These are phyloP conservation scores for Colletotrichum limetticola DNA, from an alignment of 2,329 filamentous ascomycete species.

Conservation along the genomic window DNA sequence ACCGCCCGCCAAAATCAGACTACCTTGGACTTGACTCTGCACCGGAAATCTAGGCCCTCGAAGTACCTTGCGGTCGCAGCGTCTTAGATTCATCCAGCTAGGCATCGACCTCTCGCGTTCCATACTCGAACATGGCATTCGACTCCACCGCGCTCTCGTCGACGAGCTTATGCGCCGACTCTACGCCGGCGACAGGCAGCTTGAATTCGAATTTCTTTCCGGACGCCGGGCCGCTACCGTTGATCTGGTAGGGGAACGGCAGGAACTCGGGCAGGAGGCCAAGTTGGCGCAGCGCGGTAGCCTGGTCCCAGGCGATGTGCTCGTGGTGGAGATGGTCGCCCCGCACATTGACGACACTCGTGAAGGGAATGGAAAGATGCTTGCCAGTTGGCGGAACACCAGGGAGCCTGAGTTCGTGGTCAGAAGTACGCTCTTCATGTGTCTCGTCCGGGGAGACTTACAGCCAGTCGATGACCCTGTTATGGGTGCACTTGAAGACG, in stretches of 20 bases:
- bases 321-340: slow-evolving; percentile 74
- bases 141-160: slow-evolving; percentile 44
- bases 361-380: slow-evolving; percentile 68
- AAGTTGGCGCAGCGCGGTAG: slow-evolving; percentile 68
- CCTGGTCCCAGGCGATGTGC: slow-evolving; percentile 77
- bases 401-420: slow-evolving; percentile 50
- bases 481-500: slow-evolving; percentile 72
- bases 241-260: slow-evolving; percentile 59
- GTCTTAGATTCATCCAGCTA: not conserved
- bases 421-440: not conserved
- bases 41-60: not conserved
- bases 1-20: not conserved
- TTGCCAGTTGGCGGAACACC: slow-evolving; percentile 66
- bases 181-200: slow-evolving; percentile 45
- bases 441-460: slow-evolving; percentile 47
- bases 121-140: slow-evolving; percentile 44
- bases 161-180: slow-evolving; percentile 46
- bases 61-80: not conserved
- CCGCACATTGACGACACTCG: slow-evolving; percentile 70
- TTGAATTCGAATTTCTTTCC: slow-evolving; percentile 42
- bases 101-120: slow-evolving; percentile 25
- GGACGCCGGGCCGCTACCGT: slow-evolving; percentile 13
- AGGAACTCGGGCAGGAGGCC: slow-evolving; percentile 69
- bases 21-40: not conserved
- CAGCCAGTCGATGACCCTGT: slow-evolving; percentile 75